phyloP scores from a whole-genome alignment of 306 rosid species.

The Urtica urens region DNA sequence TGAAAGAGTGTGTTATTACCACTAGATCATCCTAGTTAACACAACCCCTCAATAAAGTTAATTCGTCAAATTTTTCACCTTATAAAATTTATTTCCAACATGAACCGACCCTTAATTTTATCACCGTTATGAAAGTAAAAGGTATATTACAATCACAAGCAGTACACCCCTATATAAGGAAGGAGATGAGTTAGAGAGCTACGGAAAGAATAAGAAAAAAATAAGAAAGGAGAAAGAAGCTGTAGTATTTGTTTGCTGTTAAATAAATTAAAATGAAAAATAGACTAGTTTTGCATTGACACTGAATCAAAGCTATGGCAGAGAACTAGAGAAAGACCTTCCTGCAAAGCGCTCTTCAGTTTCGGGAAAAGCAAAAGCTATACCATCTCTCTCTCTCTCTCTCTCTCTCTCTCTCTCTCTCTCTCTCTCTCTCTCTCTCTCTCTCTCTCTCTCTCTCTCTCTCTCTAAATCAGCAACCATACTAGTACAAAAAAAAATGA shows the following conservation, averaged over 20 bases:
- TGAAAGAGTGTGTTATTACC: too few relatives aligned
- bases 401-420: constrained; percentile 8
- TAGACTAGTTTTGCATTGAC: constrained; percentile 7
- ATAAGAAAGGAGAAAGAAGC: constrained; percentile 19
- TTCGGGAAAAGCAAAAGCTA: constrained; percentile 45
- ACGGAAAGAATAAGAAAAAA: constrained; percentile 5
- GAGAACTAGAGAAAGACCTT: constrained; percentile 27
- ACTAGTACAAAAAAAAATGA: too few relatives aligned
- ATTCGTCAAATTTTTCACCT: too few relatives aligned
- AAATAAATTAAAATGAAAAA: constrained; percentile 15
- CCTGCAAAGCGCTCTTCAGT: constrained; percentile 27
- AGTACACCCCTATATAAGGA: background rate
- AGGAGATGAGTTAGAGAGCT: background rate
- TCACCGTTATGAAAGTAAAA: too few relatives aligned
- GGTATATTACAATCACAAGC: too few relatives aligned
- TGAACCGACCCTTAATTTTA: too few relatives aligned
- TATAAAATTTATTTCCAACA: too few relatives aligned
- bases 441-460: constrained; percentile 7
- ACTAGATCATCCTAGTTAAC: too few relatives aligned
- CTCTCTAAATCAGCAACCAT: constrained; percentile 1
- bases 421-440: constrained; percentile 5
- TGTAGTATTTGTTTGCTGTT: constrained; percentile 1
- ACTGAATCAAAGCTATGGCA: constrained; percentile 12
- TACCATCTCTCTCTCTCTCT: constrained; percentile 7
- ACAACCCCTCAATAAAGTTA: too few relatives aligned